These are phyloP conservation scores for Linum tenue DNA, from an alignment of 345 rosid species.

Conservation along the genomic window DNA sequence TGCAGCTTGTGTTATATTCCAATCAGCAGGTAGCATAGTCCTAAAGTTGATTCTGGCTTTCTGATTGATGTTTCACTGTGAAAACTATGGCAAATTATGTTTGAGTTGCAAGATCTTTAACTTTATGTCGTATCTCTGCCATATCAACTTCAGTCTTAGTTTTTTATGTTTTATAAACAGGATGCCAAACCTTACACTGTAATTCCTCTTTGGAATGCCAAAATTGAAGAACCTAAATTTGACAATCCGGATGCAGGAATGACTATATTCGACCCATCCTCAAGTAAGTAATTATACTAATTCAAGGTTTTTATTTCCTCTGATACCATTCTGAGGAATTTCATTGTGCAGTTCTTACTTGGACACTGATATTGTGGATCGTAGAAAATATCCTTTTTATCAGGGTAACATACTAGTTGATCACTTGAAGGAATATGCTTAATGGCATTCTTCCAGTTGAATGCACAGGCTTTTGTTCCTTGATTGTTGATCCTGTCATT, in stretches of 20 bases:
- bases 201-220: conserved; percentile 38
- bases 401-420: neutral
- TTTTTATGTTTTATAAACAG: neutral
- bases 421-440: neutral
- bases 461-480: neutral
- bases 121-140: neutral
- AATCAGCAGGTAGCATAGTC: conserved; percentile 10
- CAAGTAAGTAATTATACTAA: conserved; percentile 24
- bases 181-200: conserved; percentile 25
- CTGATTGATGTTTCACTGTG: neutral
- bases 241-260: conserved; percentile 28
- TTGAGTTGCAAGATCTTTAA: neutral
- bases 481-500: too few relatives aligned
- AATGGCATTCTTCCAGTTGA: neutral
- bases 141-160: neutral
- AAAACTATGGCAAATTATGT: neutral
- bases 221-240: conserved; percentile 42
- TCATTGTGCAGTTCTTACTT: neutral
- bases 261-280: conserved; percentile 26
- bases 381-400: neutral
- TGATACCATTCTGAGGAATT: too few relatives aligned
- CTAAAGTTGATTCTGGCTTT: neutral
- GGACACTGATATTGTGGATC: neutral
- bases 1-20: conserved; percentile 20
- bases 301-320: neutral